Evolutionary conservation across 2,329 filamentous ascomycete species (phyloP).

Genomic region (Drechslerella coelobrocha): DNA sequence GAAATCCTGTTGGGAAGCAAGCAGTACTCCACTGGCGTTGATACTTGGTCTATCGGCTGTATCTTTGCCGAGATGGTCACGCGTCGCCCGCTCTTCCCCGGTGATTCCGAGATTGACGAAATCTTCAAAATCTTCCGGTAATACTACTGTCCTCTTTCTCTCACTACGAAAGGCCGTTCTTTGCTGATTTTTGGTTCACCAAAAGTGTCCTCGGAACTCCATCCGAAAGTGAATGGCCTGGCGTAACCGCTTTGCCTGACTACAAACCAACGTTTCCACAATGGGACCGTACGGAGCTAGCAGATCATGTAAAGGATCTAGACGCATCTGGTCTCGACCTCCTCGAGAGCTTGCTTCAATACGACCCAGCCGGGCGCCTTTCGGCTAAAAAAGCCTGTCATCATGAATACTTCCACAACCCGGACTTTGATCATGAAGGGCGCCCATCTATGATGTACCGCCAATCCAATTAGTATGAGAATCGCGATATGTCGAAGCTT

Average conservation of each 20-base stretch:
- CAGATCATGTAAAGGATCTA: constrained; percentile 72
- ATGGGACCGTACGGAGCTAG: constrained; percentile 75
- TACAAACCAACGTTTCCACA: constrained; percentile 93
- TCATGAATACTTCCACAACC: constrained; percentile 76
- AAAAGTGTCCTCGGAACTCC: constrained; percentile 79
- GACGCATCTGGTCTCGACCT: constrained; percentile 75
- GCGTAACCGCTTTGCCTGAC: constrained; percentile 91
- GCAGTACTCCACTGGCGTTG: constrained; percentile 91
- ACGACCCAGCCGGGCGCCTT: constrained; percentile 84
- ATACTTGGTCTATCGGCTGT: constrained; percentile 94
- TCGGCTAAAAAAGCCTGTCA: constrained; percentile 86
- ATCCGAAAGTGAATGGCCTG: constrained; percentile 81
- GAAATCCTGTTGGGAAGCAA: constrained; percentile 89
- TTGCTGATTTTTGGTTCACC: constrained; percentile 51
- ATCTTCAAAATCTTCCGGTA: constrained; percentile 95
- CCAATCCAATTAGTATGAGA: constrained; percentile 47
- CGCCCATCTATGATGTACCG: constrained; percentile 39
- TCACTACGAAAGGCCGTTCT: background rate
- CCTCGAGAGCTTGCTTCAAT: constrained; percentile 75
- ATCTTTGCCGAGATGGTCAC: constrained; percentile 98
- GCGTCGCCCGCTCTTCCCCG: constrained; percentile 87
- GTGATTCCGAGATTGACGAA: constrained; percentile 90
- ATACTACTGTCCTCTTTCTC: constrained; percentile 52
- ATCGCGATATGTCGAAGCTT: constrained; percentile 15
- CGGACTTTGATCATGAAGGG: constrained; percentile 57